Percentiles rank a stretch among this genome's conserved stretches.
These are phyloP conservation scores for Cinnamomum chago DNA, from an alignment of 164 flowering plant species.

Conservation along the genomic window DNA sequence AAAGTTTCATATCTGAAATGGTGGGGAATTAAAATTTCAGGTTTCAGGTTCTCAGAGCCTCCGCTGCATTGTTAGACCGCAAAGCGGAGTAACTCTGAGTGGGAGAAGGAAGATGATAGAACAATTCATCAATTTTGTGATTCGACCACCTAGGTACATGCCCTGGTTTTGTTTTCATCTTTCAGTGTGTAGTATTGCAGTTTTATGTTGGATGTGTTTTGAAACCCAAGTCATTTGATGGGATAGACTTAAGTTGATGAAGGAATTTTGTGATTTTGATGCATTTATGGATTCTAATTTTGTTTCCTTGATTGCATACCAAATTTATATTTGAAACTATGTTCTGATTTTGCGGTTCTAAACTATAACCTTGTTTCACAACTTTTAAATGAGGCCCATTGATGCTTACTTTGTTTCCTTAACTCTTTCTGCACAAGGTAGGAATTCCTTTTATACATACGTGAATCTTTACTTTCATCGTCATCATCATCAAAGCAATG, in stretches of 20 bases:
- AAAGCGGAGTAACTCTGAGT: slow-evolving; percentile 4
- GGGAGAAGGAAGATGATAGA: slow-evolving; percentile 62
- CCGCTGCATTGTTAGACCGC: background rate
- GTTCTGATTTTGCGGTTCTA: background rate
- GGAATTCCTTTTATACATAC: slow-evolving; percentile 27
- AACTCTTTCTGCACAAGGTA: background rate
- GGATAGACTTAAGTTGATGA: background rate
- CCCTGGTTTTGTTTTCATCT: background rate
- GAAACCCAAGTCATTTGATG: background rate
- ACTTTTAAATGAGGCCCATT: background rate
- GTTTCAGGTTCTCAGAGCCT: slow-evolving; percentile 4
- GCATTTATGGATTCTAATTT: background rate
- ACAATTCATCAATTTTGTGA: slow-evolving; percentile 90
- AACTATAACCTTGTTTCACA: background rate
- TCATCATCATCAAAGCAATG: too few species aligned
- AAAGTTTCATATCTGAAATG: background rate
- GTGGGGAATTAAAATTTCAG: background rate
- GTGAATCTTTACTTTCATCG: too few species aligned
- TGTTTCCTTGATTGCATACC: background rate
- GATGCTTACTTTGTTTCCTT: background rate
- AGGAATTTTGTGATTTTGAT: background rate
- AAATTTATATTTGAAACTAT: background rate
- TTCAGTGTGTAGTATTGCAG: background rate
- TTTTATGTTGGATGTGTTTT: background rate
- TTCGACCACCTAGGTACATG: slow-evolving; percentile 87